Base-by-base conservation (phyloP, 2,329 filamentous ascomycete genomes). In the Neopestalotiopsis rosae region DNA sequence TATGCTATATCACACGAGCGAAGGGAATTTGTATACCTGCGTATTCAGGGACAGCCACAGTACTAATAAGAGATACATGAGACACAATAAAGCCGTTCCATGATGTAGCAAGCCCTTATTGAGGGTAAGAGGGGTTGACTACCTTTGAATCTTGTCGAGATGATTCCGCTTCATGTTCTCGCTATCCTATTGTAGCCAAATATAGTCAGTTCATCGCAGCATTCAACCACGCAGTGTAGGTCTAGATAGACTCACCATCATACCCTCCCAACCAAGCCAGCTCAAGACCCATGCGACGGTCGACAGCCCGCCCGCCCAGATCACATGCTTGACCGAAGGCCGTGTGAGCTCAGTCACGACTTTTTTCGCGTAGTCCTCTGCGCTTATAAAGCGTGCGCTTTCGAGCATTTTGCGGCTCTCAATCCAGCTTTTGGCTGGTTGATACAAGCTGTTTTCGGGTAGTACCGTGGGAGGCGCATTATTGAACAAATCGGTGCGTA, bases 241-340 rank as follows among this genome's bases (percentile, higher is more conserved):
- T 4, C 4, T 28, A 3, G 4, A 28, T 28, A 28, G 24, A 28
- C 24, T 28, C 4, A 28, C 63, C 30, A 67, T 2, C 57, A 63
- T 67, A 28, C 38, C 56, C 20, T 62, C 66, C 66, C 57, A 67
- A 2, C 66, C 66, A 34, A 67, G 9, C 66, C 66, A 67, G 28
- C n/a, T 63, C 66, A 62, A 17, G 7, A 67, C 12, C 66, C 66
- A 67, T 9, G 66, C 58, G 24, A 63, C 6, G 34, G 58, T 62
- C 28, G 66, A 38, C 38, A 67, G 24, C 1, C 66, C 66, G 5
- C 66, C 66, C 10, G 14, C 20, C 66, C 66, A 67, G 5, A 67
- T 30, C 3, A 63, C 59, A 10, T 13, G 32, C 14, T 5, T 38
- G 14, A 52, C 57, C 14, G 32, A 17, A 4, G 10, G 9, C 24